Evolutionary conservation across 2,329 filamentous ascomycete species (phyloP).

Genomic region (Epicoccum sorghinum): DNA sequence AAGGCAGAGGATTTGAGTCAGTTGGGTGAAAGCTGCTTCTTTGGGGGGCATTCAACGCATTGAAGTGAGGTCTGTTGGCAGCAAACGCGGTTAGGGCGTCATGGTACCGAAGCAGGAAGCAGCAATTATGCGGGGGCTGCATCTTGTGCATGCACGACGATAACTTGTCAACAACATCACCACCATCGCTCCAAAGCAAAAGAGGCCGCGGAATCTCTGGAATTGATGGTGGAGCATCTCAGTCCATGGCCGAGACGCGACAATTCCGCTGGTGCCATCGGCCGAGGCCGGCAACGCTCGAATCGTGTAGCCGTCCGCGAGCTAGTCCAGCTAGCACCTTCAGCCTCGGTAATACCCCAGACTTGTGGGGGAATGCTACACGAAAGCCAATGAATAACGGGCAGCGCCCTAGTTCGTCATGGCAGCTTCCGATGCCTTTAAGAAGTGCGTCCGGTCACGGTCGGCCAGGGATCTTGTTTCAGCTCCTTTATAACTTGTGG

Average conservation of each 20-base stretch:
- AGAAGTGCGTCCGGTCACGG: neutral
- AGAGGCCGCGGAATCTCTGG: neutral
- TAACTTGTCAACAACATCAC: neutral
- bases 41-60: too few relatives aligned
- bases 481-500: neutral
- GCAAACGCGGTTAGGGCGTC: neutral
- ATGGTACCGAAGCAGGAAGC: neutral
- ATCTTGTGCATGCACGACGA: too few relatives aligned
- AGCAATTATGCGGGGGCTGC: too few relatives aligned
- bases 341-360: constrained; percentile 11
- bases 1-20: too few relatives aligned
- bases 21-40: neutral
- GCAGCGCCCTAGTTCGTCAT: neutral
- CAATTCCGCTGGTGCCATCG: neutral
- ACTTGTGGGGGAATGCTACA: constrained; percentile 6
- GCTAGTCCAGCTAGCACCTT: neutral
- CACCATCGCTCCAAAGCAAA: neutral
- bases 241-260: neutral
- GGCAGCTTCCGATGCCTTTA: constrained; percentile 4
- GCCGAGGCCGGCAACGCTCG: neutral
- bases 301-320: neutral
- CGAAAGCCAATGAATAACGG: neutral
- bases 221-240: neutral
- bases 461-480: constrained; percentile 8
- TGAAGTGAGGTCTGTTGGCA: constrained; percentile 6